Conservation (phyloP, 495 filamentous ascomycete species). For the Penicillium manginii region DNA sequence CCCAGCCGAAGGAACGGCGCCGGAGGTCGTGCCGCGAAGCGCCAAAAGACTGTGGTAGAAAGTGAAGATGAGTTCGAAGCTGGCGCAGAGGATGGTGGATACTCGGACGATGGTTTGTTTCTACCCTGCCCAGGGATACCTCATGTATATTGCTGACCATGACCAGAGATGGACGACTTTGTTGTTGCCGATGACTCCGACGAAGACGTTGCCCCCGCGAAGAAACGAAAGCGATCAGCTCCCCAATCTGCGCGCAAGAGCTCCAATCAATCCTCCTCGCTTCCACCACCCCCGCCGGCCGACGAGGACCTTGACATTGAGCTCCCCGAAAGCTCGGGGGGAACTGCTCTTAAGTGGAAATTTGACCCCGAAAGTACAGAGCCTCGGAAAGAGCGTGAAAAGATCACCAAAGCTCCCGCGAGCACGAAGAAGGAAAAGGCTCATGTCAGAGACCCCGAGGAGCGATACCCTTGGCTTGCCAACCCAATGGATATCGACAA, state of each 20-base stretch:
- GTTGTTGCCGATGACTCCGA: conserved; percentile 80
- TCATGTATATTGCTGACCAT: conserved; percentile 21
- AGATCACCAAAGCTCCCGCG: conserved; percentile 47
- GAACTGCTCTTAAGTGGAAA: conserved; percentile 83
- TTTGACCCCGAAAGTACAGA: conserved; percentile 79
- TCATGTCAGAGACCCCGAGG: conserved; percentile 75
- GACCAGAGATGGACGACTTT: conserved; percentile 79
- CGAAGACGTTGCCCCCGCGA: conserved; percentile 66
- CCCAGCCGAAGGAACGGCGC: conserved; percentile 42
- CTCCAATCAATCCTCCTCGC: conserved; percentile 59
- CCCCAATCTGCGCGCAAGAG: conserved; percentile 57
- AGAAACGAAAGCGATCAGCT: conserved; percentile 72
- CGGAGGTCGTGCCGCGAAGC: conserved; percentile 46
- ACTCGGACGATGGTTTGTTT: conserved; percentile 63
- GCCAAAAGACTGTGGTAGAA: conserved; percentile 54
- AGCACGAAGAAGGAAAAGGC: conserved; percentile 72
- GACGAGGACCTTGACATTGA: conserved; percentile 57
- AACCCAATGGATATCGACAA: conserved; percentile 80
- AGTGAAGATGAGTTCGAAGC: conserved; percentile 73
- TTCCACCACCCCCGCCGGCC: conserved; percentile 49
- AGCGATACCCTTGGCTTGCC: conserved; percentile 88
- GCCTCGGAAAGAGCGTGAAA: conserved; percentile 57
- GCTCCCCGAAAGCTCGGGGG: conserved; percentile 58
- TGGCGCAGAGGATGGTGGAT: conserved; percentile 53
- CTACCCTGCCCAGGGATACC: neutral